phyloP scores from a whole-genome alignment of 2,329 filamentous ascomycete species.

The Aspergillus pseudotamarii region DNA sequence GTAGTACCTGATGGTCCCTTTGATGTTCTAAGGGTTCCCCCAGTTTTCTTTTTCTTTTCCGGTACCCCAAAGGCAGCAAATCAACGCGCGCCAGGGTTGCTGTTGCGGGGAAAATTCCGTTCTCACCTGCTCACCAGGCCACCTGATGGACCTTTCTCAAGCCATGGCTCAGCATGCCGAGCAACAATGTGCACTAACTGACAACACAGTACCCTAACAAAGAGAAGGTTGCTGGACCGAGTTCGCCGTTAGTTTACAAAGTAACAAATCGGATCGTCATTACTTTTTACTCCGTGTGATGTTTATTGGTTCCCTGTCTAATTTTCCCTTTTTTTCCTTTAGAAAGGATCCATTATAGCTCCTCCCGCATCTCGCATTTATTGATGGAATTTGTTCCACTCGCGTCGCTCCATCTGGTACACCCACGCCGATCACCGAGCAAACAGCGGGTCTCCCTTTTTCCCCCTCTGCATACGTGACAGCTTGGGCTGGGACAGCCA shows the following conservation, averaged over 20 bases:
- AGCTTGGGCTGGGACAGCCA: background rate
- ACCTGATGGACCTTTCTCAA: background rate
- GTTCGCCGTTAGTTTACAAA: too few species aligned
- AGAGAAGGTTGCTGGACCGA: background rate
- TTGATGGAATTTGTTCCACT: constrained; percentile 3
- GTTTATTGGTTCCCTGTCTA: background rate
- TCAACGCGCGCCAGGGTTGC: background rate
- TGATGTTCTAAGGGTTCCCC: background rate
- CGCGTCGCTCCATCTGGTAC: constrained; percentile 6
- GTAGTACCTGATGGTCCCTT: background rate
- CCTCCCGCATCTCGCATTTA: background rate
- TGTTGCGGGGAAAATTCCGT: background rate
- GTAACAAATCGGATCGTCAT: background rate
- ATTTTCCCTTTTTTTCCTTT: background rate
- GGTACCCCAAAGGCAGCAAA: background rate
- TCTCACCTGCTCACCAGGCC: background rate
- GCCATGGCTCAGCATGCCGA: background rate
- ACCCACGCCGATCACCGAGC: constrained; percentile 4
- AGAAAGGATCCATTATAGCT: background rate
- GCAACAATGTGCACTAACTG: background rate
- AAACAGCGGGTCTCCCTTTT: constrained; percentile 3
- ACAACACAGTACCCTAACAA: background rate
- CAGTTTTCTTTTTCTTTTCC: background rate
- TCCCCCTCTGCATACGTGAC: constrained; percentile 3
- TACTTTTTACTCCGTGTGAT: background rate